These are phyloP conservation scores for Chlamydomonas schloesseri DNA, from an alignment of 139 green algal species.

Conservation along the genomic window DNA sequence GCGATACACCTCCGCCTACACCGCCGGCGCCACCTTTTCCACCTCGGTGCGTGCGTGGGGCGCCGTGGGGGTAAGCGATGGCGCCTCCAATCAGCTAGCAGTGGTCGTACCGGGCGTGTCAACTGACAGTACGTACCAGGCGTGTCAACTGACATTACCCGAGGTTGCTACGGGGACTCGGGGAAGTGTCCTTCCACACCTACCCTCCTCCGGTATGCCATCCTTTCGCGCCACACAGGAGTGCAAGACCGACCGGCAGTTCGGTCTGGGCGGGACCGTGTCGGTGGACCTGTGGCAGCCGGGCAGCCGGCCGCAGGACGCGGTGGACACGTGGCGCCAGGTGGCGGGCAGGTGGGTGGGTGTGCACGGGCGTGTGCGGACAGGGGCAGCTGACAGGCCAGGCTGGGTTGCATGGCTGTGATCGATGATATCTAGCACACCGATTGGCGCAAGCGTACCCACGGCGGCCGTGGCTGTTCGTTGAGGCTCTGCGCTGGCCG, in stretches of 20 bases:
- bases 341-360: neutral
- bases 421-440: too few relatives aligned
- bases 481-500: too few relatives aligned
- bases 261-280: neutral
- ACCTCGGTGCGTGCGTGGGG: neutral
- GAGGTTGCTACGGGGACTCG: too few relatives aligned
- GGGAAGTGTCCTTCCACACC: too few relatives aligned
- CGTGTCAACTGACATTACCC: too few relatives aligned
- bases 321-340: slow-evolving; percentile 1
- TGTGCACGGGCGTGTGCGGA: too few relatives aligned
- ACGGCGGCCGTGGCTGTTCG: too few relatives aligned
- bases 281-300: slow-evolving; percentile 31
- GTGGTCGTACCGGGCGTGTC: neutral
- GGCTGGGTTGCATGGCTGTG: too few relatives aligned
- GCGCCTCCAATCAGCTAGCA: neutral
- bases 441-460: too few relatives aligned
- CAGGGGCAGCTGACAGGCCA: too few relatives aligned
- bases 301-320: neutral
- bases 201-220: neutral
- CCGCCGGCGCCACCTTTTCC: neutral
- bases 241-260: neutral
- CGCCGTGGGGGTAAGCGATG: neutral
- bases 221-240: neutral
- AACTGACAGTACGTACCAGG: too few relatives aligned
- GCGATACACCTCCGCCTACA: slow-evolving; percentile 14